phyloP scores from a whole-genome alignment of 129 eudicot species.

The Scalesia atractyloides region DNA sequence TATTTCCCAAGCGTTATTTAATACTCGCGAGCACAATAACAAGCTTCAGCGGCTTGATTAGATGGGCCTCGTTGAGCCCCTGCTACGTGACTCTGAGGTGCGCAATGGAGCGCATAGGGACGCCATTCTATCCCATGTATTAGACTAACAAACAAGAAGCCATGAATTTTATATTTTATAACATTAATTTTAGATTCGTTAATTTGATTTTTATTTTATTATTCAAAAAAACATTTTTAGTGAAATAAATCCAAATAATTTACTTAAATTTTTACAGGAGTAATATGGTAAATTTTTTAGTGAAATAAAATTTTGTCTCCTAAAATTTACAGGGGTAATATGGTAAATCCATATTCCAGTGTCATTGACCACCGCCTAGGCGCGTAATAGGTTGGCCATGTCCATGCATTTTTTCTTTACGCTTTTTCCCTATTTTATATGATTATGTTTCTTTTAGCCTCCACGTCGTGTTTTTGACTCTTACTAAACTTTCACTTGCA shows the following conservation, averaged over 20 bases:
- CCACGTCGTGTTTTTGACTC: conserved; percentile 67
- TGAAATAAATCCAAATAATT: background rate
- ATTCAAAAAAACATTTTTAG: background rate
- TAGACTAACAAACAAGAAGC: too few species aligned
- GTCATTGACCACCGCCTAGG: conserved; percentile 86
- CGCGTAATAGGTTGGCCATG: conserved; percentile 59
- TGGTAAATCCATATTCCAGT: conserved; percentile 17
- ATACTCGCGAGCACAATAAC: too few species aligned
- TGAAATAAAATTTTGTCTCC: background rate
- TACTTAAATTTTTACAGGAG: background rate
- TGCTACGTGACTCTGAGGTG: too few species aligned
- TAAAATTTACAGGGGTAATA: conserved; percentile 8
- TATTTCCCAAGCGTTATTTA: too few species aligned
- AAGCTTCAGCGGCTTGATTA: too few species aligned
- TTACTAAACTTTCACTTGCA: background rate
- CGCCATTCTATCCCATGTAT: too few species aligned
- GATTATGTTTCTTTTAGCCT: conserved; percentile 12
- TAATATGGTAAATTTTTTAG: conserved; percentile 11
- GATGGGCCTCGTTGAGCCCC: too few species aligned
- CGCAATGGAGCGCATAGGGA: too few species aligned
- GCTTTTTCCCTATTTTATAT: background rate
- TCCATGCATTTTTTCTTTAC: conserved; percentile 28
- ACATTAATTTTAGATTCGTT: background rate
- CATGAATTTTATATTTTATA: background rate
- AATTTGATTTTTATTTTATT: background rate